Conservation (phyloP, 805 yeast genomes). For the Suhomyces sp. region DNA sequence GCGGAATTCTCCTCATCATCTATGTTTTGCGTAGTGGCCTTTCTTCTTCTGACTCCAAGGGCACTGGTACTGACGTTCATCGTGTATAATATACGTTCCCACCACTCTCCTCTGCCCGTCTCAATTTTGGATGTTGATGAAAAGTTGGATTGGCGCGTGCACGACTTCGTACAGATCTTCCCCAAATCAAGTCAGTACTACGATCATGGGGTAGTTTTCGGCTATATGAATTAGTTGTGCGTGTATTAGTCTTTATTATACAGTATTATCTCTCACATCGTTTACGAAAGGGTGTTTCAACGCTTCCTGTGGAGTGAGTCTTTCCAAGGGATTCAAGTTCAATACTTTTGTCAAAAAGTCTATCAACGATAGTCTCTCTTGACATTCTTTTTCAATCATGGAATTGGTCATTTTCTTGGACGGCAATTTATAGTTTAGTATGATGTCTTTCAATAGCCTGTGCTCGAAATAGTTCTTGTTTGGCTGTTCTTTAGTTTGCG, state of each 20-base stretch:
- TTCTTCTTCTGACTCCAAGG: conserved; percentile 77
- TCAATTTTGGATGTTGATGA: neutral
- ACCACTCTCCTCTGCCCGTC: neutral
- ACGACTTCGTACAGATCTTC: neutral
- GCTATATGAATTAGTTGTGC: neutral
- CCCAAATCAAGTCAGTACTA: neutral
- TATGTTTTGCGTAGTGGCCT: conserved; percentile 51
- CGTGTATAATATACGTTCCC: conserved; percentile 3
- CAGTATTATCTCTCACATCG: conserved; percentile 16
- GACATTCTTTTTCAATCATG: conserved; percentile 66
- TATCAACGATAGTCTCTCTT: conserved; percentile 64
- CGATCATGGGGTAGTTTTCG: neutral
- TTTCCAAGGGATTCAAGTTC: conserved; percentile 84
- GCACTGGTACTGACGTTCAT: conserved; percentile 93
- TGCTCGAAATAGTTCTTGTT: conserved; percentile 78
- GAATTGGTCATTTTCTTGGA: conserved; percentile 52
- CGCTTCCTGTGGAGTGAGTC: conserved; percentile 98
- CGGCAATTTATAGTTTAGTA: conserved; percentile 70
- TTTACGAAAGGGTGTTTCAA: conserved; percentile 83
- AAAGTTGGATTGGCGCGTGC: neutral
- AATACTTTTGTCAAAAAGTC: conserved; percentile 79
- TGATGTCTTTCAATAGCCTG: conserved; percentile 64
- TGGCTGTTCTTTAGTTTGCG: conserved; percentile 59
- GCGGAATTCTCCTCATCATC: conserved; percentile 95
- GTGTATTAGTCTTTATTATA: neutral